These are phyloP conservation scores for Conoideocrella luteorostrata DNA, from an alignment of 2,329 filamentous ascomycete genomes.

Conservation along the genomic window DNA sequence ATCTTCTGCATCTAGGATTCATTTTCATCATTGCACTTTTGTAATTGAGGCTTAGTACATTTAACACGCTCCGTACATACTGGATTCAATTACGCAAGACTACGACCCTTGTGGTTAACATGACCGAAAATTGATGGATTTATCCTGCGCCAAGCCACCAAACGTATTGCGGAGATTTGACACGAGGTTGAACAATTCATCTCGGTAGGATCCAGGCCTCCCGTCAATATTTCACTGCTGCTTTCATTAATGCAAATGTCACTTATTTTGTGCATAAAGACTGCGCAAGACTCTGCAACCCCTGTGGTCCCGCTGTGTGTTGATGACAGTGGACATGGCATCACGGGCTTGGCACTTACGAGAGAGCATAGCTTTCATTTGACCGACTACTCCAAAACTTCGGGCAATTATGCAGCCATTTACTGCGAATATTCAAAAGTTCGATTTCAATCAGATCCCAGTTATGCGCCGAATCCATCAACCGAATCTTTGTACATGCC, in stretches of 20 bases:
- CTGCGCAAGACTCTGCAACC: too few relatives aligned
- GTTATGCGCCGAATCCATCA: slow-evolving; percentile 1
- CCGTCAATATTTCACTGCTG: not conserved
- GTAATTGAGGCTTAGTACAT: not conserved
- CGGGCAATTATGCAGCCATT: not conserved
- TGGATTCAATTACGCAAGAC: not conserved
- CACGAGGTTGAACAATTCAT: not conserved
- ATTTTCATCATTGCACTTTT: not conserved
- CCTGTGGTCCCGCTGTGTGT: not conserved
- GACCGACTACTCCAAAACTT: too few relatives aligned
- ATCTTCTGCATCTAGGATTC: not conserved
- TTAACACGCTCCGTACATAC: not conserved
- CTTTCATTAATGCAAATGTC: too few relatives aligned
- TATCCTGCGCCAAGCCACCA: too few relatives aligned
- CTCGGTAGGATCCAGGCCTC: not conserved
- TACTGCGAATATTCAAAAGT: not conserved
- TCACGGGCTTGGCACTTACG: not conserved
- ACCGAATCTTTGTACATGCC: not conserved
- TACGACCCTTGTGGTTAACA: not conserved
- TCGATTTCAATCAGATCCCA: not conserved
- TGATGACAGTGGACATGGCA: not conserved
- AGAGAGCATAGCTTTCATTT: not conserved
- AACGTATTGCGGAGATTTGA: not conserved
- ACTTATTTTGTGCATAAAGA: too few relatives aligned
- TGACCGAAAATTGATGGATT: too few relatives aligned